Evolutionary conservation across 352 stramenopile genomes (phyloP).

Genomic region (Phytophthora kernoviae): DNA sequence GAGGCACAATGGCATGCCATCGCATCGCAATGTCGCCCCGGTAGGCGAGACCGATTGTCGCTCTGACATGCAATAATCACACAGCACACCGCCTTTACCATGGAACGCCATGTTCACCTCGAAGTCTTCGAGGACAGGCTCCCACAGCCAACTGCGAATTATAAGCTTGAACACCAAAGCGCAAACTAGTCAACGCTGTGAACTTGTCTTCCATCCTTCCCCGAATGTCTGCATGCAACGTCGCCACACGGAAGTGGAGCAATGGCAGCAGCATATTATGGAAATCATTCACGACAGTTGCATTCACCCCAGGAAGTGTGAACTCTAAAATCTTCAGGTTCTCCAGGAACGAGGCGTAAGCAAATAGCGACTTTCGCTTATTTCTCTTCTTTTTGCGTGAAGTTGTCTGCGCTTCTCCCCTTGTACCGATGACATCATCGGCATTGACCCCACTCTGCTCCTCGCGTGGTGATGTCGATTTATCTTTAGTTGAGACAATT

Average conservation of each 20-base stretch:
- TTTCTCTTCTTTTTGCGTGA: constrained; percentile 19
- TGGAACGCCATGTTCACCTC: constrained; percentile 80
- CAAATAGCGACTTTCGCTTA: constrained; percentile 27
- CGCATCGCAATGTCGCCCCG: constrained; percentile 57
- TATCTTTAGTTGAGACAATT: constrained; percentile 48
- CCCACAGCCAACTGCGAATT: constrained; percentile 89
- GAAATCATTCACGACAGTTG: constrained; percentile 87
- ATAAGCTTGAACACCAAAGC: constrained; percentile 81
- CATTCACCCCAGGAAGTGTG: constrained; percentile 74
- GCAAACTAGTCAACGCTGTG: constrained; percentile 62
- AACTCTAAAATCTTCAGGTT: constrained; percentile 84
- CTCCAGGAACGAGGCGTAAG: constrained; percentile 42
- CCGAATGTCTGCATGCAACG: constrained; percentile 71
- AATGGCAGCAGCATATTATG: constrained; percentile 88
- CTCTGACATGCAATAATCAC: constrained; percentile 82
- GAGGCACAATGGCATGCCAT: constrained; percentile 75
- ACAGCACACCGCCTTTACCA: constrained; percentile 68
- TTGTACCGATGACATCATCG: constrained; percentile 12
- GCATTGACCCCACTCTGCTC: constrained; percentile 6
- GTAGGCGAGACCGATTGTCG: constrained; percentile 63
- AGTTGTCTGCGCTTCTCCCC: constrained; percentile 6
- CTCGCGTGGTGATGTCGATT: constrained; percentile 8
- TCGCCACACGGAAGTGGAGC: constrained; percentile 73
- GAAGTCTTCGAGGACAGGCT: constrained; percentile 86
- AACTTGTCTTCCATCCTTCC: constrained; percentile 67